Evolutionary conservation across 225 moss, liverwort and hornwort genomes (phyloP), one percentile per base, ranked within the genome.

Genomic region (Antitrichia curtipendula): DNA sequence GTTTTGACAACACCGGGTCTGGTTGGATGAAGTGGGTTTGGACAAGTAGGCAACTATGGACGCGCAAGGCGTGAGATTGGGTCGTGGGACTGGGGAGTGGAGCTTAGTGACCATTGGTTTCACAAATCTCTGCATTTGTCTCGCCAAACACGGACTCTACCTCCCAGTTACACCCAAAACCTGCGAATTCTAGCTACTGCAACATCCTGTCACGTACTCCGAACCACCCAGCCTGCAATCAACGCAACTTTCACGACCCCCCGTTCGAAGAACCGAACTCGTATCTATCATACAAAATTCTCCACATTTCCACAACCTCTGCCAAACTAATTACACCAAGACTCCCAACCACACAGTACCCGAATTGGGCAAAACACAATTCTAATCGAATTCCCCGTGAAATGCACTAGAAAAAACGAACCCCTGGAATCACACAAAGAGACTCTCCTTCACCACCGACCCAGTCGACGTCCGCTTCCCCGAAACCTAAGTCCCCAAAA

Each of bases 1-100:
- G 74, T 94, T 94, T 62, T 93, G 94, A 82, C 94, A 94, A 83
- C 94, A 94, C 80, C 77, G 89, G 31, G 92, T 90, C 86, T 94
- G 94, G 88, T 93, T 94, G 41, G 88, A 88, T 41, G 88, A 83
- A 16, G 75, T 82, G n/a, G 91, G 91, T 85, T 90, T 90, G 78
- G 74, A 81, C 59, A 88, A 86, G 59, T 94, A 91, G 28, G 87
- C 87, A 45, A 94, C 72, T 64, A 83, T 92, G 85, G 87, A 92
- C 81, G 90, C 91, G 77, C 87, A 85, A 53, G 86, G 93, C 82
- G 87, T 86, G 88, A 82, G 86, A n/a, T 25, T 53, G 31, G 68
- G 29, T 43, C 59, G 89, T 92, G 92, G 85, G 91, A 93, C 89
- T 89, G 86, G 52, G 41, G 24, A 32, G 82, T 85, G 85, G 53